These are phyloP conservation scores for Pleurotus tuber-regium DNA, from an alignment of 768 basidiomycete genomes.

Conservation along the genomic window DNA sequence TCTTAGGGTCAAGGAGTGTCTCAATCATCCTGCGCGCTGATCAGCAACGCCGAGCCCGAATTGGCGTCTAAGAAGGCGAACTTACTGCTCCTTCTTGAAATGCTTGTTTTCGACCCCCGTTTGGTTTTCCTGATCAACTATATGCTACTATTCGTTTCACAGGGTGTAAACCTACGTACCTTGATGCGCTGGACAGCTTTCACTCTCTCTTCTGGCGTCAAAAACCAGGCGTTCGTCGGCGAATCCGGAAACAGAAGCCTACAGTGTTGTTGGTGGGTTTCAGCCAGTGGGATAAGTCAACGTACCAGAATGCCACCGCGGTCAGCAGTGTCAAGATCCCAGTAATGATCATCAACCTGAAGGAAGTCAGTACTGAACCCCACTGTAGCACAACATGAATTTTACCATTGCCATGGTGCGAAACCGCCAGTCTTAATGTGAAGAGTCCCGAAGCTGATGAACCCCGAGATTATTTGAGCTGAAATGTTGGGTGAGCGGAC, in stretches of 20 bases:
- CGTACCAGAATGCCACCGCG: conserved; percentile 55
- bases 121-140: conserved; percentile 55
- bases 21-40: conserved; percentile 60
- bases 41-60: too few species aligned
- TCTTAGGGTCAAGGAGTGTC: conserved; percentile 66
- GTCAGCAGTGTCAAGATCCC: conserved; percentile 55
- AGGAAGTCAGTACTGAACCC: not conserved
- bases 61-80: conserved; percentile 14
- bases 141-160: too few species aligned
- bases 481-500: not conserved
- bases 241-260: conserved; percentile 62
- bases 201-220: conserved; percentile 47
- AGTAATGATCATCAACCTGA: conserved; percentile 69
- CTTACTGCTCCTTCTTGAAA: conserved; percentile 79
- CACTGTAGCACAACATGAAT: too few species aligned
- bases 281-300: too few species aligned
- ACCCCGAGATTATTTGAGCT: conserved; percentile 72
- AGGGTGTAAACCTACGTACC: conserved; percentile 27
- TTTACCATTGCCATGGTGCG: conserved; percentile 72
- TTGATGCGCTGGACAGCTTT: conserved; percentile 55
- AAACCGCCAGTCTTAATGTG: conserved; percentile 57
- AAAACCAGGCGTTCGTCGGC: conserved; percentile 59
- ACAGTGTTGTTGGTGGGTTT: too few species aligned
- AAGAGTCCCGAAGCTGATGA: conserved; percentile 62
- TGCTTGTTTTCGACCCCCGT: conserved; percentile 80